These are phyloP conservation scores for Entomortierella chlamydospora DNA, from an alignment of 192 early-diverging fungal genomes.

Conservation along the genomic window DNA sequence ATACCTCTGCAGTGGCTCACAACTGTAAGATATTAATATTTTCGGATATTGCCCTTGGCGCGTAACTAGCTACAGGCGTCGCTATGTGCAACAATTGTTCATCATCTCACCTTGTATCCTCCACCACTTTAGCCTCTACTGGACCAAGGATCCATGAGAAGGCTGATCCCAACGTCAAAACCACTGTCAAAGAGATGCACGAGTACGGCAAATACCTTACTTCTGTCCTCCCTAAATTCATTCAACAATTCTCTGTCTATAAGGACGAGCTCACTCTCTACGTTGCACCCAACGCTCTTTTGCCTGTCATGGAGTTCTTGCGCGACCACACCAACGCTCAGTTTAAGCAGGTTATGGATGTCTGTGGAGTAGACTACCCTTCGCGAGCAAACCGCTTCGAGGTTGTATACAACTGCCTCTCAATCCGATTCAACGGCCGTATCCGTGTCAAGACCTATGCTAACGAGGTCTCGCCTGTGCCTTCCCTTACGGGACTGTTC, in stretches of 20 bases:
- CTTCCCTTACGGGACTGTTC: constrained; percentile 84
- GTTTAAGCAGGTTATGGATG: constrained; percentile 93
- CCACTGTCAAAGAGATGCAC: constrained; percentile 64
- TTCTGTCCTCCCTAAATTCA: constrained; percentile 90
- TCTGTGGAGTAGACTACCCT: constrained; percentile 94
- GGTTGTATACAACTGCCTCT: constrained; percentile 94
- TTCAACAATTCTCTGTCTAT: constrained; percentile 98
- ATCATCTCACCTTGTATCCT: background rate
- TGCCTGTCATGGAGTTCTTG: constrained; percentile 88
- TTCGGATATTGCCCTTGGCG: too few species aligned
- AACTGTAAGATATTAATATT: constrained; percentile 24
- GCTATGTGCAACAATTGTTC: too few species aligned
- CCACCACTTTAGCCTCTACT: constrained; percentile 5
- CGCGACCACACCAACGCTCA: constrained; percentile 92
- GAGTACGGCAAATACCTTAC: constrained; percentile 92
- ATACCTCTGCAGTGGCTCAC: constrained; percentile 38
- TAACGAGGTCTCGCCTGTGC: constrained; percentile 90
- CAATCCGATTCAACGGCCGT: constrained; percentile 88
- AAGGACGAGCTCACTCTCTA: constrained; percentile 98
- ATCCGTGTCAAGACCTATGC: constrained; percentile 98
- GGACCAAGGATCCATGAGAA: constrained; percentile 52
- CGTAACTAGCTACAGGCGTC: too few species aligned
- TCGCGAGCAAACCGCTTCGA: constrained; percentile 94
- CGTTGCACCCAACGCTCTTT: constrained; percentile 84
- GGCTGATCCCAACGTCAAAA: constrained; percentile 45